Evolutionary conservation across 306 rosid species (phyloP).

Genomic region (Acacia acuminata): DNA sequence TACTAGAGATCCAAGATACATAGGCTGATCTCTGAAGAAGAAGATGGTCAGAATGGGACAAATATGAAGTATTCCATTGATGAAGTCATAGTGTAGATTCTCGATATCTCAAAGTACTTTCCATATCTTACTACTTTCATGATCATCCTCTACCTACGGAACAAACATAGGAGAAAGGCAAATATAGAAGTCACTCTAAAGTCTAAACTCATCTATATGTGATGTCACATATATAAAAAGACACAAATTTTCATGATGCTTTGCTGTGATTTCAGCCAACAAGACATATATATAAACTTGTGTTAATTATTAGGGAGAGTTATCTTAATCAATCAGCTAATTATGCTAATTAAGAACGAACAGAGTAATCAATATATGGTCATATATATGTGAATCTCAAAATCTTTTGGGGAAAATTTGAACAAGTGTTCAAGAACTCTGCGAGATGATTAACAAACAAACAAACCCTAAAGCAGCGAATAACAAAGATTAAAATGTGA

Average conservation of each 20-base stretch:
- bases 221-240: background rate
- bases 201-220: background rate
- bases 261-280: constrained; percentile 5
- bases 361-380: background rate
- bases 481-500: constrained; percentile 1
- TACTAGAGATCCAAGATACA: constrained; percentile 26
- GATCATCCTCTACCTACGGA: background rate
- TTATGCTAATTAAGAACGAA: constrained; percentile 20
- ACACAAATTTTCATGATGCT: background rate
- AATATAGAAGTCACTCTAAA: background rate
- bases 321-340: background rate
- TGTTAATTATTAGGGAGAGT: background rate
- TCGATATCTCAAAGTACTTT: constrained; percentile 41
- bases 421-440: constrained; percentile 24
- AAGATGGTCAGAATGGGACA: constrained; percentile 41
- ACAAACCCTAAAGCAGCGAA: background rate
- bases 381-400: constrained; percentile 22
- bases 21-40: constrained; percentile 13
- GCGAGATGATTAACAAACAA: background rate
- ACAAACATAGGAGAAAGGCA: background rate
- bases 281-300: background rate
- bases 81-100: constrained; percentile 54
- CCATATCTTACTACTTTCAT: constrained; percentile 27
- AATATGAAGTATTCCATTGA: constrained; percentile 44
- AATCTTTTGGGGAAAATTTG: background rate